A percentile compares a stretch with the other conserved stretches of the same genome.
Conservation (phyloP, 768 basidiomycete species). For the Auriscalpium orientale region DNA sequence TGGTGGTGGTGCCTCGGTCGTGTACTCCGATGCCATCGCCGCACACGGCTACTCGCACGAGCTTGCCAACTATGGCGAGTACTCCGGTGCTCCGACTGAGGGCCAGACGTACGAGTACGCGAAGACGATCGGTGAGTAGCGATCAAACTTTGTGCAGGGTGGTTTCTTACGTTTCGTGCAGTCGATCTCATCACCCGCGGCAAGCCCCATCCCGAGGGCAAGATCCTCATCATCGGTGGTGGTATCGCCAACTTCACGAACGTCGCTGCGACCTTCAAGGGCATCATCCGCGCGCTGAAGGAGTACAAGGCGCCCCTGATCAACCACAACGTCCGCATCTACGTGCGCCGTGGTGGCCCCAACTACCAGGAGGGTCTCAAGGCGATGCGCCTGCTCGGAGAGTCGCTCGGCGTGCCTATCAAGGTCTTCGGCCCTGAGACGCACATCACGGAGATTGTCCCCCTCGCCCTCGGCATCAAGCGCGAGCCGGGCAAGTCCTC, state of each 20-base stretch:
- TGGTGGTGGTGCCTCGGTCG: constrained; percentile 80
- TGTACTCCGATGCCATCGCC: constrained; percentile 70
- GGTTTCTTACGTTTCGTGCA: constrained; percentile 19
- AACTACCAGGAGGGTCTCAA: constrained; percentile 99
- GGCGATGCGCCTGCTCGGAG: constrained; percentile 95
- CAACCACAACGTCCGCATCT: constrained; percentile 84
- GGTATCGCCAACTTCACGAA: constrained; percentile 99
- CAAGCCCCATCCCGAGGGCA: constrained; percentile 74
- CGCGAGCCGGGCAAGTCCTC: constrained; percentile 33
- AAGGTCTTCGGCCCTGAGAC: constrained; percentile 96
- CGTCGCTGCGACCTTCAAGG: constrained; percentile 98
- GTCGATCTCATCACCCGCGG: constrained; percentile 96
- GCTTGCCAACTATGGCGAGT: constrained; percentile 99
- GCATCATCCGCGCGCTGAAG: constrained; percentile 95
- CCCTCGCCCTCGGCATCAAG: constrained; percentile 90
- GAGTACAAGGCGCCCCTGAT: constrained; percentile 85
- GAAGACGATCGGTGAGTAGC: constrained; percentile 82
- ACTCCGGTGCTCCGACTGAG: constrained; percentile 96
- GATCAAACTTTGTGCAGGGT: background rate
- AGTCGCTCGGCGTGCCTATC: constrained; percentile 96
- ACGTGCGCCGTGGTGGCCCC: constrained; percentile 95
- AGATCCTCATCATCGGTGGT: constrained; percentile 98
- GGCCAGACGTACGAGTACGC: constrained; percentile 99
- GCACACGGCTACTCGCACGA: constrained; percentile 96
- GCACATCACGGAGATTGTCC: constrained; percentile 97